Percentiles rank a stretch among this genome's conserved stretches.
Conservation (phyloP, 1,284 basidiomycete genomes). For the Thecaphora frezii region DNA sequence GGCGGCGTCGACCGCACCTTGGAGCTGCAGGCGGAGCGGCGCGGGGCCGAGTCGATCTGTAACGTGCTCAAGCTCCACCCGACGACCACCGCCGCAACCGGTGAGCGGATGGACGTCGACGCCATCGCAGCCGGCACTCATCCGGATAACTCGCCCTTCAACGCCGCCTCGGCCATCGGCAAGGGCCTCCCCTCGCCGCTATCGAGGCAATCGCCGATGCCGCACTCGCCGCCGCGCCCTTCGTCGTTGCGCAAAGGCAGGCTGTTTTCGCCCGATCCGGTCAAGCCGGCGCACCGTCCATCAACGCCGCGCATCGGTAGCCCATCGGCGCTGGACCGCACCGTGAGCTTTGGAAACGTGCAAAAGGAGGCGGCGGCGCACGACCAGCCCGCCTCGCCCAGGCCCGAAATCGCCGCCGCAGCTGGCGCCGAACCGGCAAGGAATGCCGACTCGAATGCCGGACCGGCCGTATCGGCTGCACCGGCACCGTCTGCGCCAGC, state of each 20-base stretch:
- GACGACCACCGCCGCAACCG: background rate
- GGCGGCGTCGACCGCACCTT: background rate
- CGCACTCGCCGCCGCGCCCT: background rate
- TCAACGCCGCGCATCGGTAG: slow-evolving; percentile 29
- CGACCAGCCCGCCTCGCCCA: slow-evolving; percentile 16
- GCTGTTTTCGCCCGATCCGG: slow-evolving; percentile 29
- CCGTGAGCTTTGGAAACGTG: slow-evolving; percentile 2
- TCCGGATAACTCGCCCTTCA: slow-evolving; percentile 2
- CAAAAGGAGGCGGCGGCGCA: background rate
- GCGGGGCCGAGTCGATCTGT: background rate
- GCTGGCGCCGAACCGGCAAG: too few species aligned
- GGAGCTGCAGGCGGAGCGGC: background rate
- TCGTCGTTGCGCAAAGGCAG: slow-evolving; percentile 6
- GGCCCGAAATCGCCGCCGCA: too few species aligned
- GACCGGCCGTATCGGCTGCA: too few species aligned
- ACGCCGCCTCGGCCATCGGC: slow-evolving; percentile 5
- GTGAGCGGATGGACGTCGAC: slow-evolving; percentile 15
- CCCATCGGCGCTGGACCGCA: slow-evolving; percentile 9
- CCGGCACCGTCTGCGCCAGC: too few species aligned
- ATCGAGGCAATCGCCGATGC: slow-evolving; percentile 4
- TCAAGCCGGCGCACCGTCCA: slow-evolving; percentile 22
- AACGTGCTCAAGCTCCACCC: slow-evolving; percentile 1
- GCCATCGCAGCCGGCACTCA: slow-evolving; percentile 24
- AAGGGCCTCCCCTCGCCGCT: slow-evolving; percentile 11
- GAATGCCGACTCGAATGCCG: too few species aligned